phyloP scores from a whole-genome alignment of 306 rosid genomes.

The Corylus heterophylla region DNA sequence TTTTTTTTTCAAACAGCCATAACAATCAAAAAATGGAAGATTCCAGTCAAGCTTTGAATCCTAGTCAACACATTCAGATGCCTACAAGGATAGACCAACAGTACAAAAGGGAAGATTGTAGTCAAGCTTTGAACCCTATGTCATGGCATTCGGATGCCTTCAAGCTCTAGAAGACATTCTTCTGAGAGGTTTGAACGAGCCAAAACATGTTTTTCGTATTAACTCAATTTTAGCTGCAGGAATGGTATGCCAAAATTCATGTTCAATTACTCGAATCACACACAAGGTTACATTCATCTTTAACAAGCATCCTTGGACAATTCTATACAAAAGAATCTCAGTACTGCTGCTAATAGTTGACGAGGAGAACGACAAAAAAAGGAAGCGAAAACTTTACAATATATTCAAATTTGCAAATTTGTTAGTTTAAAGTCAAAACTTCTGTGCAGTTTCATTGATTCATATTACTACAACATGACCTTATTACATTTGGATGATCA shows the following conservation, averaged over 20 bases:
- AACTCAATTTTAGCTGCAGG: background rate
- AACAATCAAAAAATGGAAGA: background rate
- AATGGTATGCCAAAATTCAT: background rate
- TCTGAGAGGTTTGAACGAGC: slow-evolving; percentile 1
- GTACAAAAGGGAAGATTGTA: background rate
- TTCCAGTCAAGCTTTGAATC: background rate
- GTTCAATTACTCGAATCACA: background rate
- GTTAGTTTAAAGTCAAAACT: background rate
- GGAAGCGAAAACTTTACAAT: background rate
- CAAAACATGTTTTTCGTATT: background rate
- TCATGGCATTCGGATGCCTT: background rate
- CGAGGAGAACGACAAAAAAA: background rate
- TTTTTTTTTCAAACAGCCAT: background rate
- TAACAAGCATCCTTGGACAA: background rate
- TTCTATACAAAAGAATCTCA: slow-evolving; percentile 12
- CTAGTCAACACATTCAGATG: background rate
- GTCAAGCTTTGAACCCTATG: background rate
- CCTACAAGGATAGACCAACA: background rate
- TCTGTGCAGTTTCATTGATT: background rate
- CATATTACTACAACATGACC: background rate
- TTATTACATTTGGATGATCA: slow-evolving; percentile 10
- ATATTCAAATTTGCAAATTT: background rate
- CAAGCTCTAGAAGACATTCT: background rate
- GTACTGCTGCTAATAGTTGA: background rate
- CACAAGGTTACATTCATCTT: background rate